These are phyloP conservation scores for Nitzschia inconspicua DNA, from an alignment of 108 stramenopile species.

Conservation along the genomic window DNA sequence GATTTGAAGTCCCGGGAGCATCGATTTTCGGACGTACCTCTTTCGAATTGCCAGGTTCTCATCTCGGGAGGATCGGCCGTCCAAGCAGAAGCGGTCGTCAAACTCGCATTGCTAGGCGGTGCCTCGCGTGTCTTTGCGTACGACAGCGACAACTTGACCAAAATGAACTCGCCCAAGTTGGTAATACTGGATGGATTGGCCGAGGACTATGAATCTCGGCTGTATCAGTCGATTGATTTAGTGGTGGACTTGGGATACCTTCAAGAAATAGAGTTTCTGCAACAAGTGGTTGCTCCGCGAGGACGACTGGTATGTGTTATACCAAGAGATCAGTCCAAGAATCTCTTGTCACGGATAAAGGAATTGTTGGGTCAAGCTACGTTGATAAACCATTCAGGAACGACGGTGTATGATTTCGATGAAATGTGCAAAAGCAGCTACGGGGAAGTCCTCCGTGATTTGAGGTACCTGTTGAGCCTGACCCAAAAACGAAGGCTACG, in stretches of 20 bases:
- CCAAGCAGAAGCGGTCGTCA: constrained; percentile 27
- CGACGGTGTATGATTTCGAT: constrained; percentile 3
- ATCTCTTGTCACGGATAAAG: not conserved
- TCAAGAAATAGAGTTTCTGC: not conserved
- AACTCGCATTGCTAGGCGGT: constrained; percentile 25
- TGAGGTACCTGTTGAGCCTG: constrained; percentile 21
- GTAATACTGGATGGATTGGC: too few species aligned
- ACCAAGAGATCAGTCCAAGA: not conserved
- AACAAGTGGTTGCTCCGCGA: too few species aligned
- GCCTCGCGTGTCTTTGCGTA: constrained; percentile 18
- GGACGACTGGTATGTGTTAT: constrained; percentile 12
- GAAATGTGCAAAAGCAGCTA: not conserved
- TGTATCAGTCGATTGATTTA: too few species aligned
- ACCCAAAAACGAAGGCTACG: constrained; percentile 21
- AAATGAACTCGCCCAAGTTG: constrained; percentile 8
- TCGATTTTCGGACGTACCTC: constrained; percentile 14
- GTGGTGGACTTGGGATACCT: not conserved
- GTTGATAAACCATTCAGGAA: not conserved
- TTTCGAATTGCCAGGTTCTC: constrained; percentile 21
- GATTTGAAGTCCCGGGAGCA: constrained; percentile 10
- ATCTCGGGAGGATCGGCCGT: constrained; percentile 22
- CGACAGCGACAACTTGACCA: not conserved
- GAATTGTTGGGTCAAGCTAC: not conserved
- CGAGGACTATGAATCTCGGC: too few species aligned
- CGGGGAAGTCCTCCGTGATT: constrained; percentile 8